Conservation (phyloP, 495 filamentous ascomycete genomes). For the Penicillium turbatum region DNA sequence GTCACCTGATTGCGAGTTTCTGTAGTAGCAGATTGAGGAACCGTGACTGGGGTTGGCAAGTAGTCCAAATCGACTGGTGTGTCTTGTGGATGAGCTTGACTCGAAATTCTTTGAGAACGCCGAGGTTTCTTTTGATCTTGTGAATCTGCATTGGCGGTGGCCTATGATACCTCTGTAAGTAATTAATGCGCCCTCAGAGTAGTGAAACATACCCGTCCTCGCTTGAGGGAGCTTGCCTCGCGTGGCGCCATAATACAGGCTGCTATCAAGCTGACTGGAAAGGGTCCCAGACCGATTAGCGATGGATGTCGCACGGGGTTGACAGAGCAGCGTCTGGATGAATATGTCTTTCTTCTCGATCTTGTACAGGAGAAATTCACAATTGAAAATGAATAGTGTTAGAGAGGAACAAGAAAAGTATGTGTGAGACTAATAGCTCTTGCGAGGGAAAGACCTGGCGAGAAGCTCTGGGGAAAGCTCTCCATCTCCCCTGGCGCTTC, state of each 20-base stretch:
- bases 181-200: background rate
- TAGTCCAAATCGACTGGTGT: constrained; percentile 62
- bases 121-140: constrained; percentile 50
- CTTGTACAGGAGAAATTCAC: background rate
- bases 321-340: background rate
- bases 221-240: constrained; percentile 53
- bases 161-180: constrained; percentile 27
- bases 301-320: background rate
- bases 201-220: constrained; percentile 38
- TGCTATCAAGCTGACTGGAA: constrained; percentile 5
- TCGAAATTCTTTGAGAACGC: constrained; percentile 49
- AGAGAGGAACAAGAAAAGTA: background rate
- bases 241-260: constrained; percentile 42
- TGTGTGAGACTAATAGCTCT: background rate
- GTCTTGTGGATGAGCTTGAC: constrained; percentile 50
- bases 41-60: constrained; percentile 79
- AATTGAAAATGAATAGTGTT: background rate
- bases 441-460: background rate
- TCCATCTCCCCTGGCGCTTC: background rate
- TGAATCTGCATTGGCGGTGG: constrained; percentile 35
- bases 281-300: constrained; percentile 20
- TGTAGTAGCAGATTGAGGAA: constrained; percentile 58
- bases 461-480: background rate
- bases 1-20: constrained; percentile 66
- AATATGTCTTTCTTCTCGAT: background rate